Conservation (phyloP, 1,284 basidiomycete species). For the Leccinum laetum region DNA sequence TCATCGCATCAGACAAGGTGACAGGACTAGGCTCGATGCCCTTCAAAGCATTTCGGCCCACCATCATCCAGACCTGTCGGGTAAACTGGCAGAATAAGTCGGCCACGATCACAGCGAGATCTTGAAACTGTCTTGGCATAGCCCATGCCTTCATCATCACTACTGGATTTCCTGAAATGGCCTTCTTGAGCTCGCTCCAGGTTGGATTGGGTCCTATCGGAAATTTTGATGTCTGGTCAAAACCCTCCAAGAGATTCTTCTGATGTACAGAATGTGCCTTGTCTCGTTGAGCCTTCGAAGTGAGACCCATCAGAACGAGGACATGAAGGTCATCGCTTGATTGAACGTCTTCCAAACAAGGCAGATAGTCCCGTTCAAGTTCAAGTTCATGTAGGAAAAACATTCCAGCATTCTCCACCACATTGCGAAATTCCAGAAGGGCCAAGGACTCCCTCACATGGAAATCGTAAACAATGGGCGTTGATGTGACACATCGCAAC, state of each 20-base stretch:
- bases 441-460: no score
- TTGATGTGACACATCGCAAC: no score
- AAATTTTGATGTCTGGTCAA: slow-evolving; percentile 3
- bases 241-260: not conserved
- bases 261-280: not conserved
- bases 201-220: slow-evolving; percentile 5
- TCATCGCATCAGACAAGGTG: slow-evolving; percentile 3
- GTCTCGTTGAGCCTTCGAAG: slow-evolving; percentile 3
- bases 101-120: not conserved
- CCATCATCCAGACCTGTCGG: slow-evolving; percentile 12
- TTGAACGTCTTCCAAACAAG: not conserved
- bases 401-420: no score
- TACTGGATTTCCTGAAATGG: not conserved
- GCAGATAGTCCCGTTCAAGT: no score
- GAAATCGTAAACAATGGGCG: no score
- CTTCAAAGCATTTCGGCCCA: slow-evolving; percentile 1
- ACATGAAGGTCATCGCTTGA: slow-evolving; percentile 1
- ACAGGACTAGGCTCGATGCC: not conserved
- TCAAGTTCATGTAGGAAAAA: no score
- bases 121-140: not conserved
- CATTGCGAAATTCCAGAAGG: no score
- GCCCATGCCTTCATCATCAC: slow-evolving; percentile 8
- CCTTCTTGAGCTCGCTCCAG: slow-evolving; percentile 8
- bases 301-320: not conserved
- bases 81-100: slow-evolving; percentile 10